phyloP scores from a whole-genome alignment of 352 stramenopile species.

The Elongisporangium undulatum region DNA sequence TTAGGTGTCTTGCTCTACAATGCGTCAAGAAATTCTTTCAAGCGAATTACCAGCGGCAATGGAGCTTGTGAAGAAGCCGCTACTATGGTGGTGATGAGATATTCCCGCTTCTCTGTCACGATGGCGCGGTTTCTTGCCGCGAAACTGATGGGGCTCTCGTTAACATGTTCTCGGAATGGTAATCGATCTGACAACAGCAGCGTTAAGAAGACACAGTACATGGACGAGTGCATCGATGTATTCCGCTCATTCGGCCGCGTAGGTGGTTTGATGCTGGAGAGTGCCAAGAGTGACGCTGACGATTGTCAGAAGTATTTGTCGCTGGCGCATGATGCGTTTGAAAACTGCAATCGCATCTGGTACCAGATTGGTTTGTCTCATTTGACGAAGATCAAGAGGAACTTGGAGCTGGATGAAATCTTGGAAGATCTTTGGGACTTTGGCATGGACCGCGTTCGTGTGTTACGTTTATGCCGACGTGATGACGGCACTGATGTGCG shows the following conservation, averaged over 20 bases:
- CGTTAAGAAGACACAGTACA: slow-evolving; percentile 20
- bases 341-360: slow-evolving; percentile 47
- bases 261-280: slow-evolving; percentile 55
- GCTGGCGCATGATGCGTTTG: slow-evolving; percentile 49
- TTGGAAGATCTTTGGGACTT: slow-evolving; percentile 81
- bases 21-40: slow-evolving; percentile 35
- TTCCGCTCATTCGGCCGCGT: slow-evolving; percentile 69
- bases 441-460: slow-evolving; percentile 54
- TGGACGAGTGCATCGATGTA: slow-evolving; percentile 70
- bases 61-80: slow-evolving; percentile 12
- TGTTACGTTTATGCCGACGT: slow-evolving; percentile 22
- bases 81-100: not conserved
- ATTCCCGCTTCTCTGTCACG: not conserved
- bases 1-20: slow-evolving; percentile 70
- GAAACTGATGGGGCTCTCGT: slow-evolving; percentile 56
- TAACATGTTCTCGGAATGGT: slow-evolving; percentile 22
- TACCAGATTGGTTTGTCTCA: slow-evolving; percentile 53
- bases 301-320: slow-evolving; percentile 54
- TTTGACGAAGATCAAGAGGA: slow-evolving; percentile 60
- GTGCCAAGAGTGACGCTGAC: slow-evolving; percentile 34
- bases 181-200: not conserved
- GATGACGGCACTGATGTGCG: not conserved
- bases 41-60: slow-evolving; percentile 11
- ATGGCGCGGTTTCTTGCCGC: slow-evolving; percentile 46
- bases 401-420: slow-evolving; percentile 64